Conservation (phyloP, 225 moss, liverwort and hornwort genomes). For the Pseudoscleropodium purum region DNA sequence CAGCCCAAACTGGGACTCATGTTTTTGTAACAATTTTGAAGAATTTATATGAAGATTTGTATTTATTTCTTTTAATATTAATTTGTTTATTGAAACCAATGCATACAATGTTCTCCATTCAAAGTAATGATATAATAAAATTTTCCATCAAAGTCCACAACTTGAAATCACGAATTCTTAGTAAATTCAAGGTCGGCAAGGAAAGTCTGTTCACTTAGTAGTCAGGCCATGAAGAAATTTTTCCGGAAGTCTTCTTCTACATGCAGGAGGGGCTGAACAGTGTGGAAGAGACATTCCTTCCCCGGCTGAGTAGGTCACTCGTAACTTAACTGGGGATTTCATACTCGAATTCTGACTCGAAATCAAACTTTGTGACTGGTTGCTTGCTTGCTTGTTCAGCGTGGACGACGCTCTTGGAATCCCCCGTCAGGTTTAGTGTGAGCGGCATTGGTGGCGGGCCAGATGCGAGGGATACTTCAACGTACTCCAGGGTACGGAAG, state of each 20-base stretch:
- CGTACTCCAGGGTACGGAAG: background rate
- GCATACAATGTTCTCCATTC: too few relatives aligned
- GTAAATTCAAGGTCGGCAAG: background rate
- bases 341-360: background rate
- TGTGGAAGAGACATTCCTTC: background rate
- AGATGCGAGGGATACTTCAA: background rate
- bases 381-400: background rate
- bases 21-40: too few relatives aligned
- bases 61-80: too few relatives aligned
- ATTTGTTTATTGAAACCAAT: too few relatives aligned
- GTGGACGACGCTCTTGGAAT: too few relatives aligned
- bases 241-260: background rate
- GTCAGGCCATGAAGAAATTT: background rate
- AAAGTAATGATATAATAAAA: too few relatives aligned
- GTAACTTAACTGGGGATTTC: background rate
- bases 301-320: too few relatives aligned
- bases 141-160: too few relatives aligned
- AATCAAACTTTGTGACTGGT: background rate
- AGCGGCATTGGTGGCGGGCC: background rate
- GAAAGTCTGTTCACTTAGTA: background rate
- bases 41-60: too few relatives aligned
- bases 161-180: too few relatives aligned
- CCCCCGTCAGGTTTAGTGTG: background rate
- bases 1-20: too few relatives aligned
- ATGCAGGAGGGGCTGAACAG: too few relatives aligned